Base-by-base conservation (phyloP, 140 eudicot species). In the Bidens hawaiensis region DNA sequence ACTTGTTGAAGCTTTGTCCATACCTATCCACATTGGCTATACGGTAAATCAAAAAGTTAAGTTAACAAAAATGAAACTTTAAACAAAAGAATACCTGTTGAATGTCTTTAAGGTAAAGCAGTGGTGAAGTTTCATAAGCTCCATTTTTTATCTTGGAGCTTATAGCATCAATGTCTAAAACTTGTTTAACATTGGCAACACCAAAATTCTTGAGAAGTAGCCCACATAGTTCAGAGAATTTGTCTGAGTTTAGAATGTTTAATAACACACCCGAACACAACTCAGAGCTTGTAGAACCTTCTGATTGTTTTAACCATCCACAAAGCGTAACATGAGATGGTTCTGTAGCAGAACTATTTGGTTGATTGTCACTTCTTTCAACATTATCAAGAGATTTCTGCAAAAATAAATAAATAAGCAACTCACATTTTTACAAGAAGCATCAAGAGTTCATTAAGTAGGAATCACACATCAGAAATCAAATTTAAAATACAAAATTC, bases 1-100 rank as follows among this genome's bases (percentile, higher is more conserved):
- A 88, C 65, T 40, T 53, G 81, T 46, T 82, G 83, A 74, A 93
- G 82, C 85, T 80, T 93, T 21, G 71, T 75, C 96, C 96, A 93
- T 42, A 85, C 65, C 99, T 93, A 79, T 64, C 62, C 54, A 1
- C 71, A 46, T 23, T 1, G 22, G 62, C 42, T n/a, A 55, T 55
- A 28, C 13, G 15, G 25, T 26, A 55, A 15, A 55, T 23, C 36
- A 21, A 60, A 51, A 70, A 24, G 64, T 27, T 38, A 55, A 36
- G 30, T 31, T 28, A 42, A 22, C 27, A 22, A 17, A 17, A 45
- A 59, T 25, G 11, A 30, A 68, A 63, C 12, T 43, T 51, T 27
- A 47, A 60, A 58, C 53, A 43, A 54, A 58, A 31, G 22, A 34
- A 50, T 78, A 91, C 99, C 99, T 83, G 85, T 30, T 80, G 96